These are phyloP conservation scores for Coniosporium tulheliwenetii DNA, from an alignment of 2,329 filamentous ascomycete species.

Conservation along the genomic window DNA sequence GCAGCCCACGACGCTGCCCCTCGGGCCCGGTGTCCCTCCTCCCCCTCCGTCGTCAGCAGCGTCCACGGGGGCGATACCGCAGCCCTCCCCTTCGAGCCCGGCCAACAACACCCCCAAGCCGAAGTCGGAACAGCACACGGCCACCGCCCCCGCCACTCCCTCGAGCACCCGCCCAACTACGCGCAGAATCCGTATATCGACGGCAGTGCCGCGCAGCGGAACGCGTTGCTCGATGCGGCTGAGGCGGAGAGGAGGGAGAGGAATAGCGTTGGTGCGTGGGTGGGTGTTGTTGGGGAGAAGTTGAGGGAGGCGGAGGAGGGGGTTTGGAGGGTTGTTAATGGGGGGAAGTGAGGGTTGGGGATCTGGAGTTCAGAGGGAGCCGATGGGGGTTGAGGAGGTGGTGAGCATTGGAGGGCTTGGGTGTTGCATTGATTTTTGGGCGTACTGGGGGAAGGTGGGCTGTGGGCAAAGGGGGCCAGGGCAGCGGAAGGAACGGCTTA, in stretches of 20 bases:
- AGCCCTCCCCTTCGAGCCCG: slow-evolving; percentile 11
- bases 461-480: no score
- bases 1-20: slow-evolving; percentile 21
- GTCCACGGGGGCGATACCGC: no score
- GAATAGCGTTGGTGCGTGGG: slow-evolving; percentile 26
- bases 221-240: slow-evolving; percentile 13
- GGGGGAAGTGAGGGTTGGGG: background rate
- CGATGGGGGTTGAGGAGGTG: background rate
- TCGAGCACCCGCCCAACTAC: slow-evolving; percentile 32
- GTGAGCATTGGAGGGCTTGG: background rate
- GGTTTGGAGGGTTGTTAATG: slow-evolving; percentile 31
- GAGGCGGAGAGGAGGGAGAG: slow-evolving; percentile 8
- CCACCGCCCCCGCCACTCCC: slow-evolving; percentile 9
- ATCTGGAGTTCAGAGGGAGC: background rate
- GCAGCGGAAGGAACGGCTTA: no score
- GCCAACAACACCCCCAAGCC: slow-evolving; percentile 5
- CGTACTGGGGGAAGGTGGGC: no score
- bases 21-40: slow-evolving; percentile 15
- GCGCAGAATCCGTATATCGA: slow-evolving; percentile 28
- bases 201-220: slow-evolving; percentile 17
- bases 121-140: slow-evolving; percentile 7
- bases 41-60: no score
- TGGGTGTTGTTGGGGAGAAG: slow-evolving; percentile 22
- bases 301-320: slow-evolving; percentile 28
- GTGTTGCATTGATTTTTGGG: no score